Conservation (phyloP, 2,329 filamentous ascomycete genomes). For the Epichloe baconii region DNA sequence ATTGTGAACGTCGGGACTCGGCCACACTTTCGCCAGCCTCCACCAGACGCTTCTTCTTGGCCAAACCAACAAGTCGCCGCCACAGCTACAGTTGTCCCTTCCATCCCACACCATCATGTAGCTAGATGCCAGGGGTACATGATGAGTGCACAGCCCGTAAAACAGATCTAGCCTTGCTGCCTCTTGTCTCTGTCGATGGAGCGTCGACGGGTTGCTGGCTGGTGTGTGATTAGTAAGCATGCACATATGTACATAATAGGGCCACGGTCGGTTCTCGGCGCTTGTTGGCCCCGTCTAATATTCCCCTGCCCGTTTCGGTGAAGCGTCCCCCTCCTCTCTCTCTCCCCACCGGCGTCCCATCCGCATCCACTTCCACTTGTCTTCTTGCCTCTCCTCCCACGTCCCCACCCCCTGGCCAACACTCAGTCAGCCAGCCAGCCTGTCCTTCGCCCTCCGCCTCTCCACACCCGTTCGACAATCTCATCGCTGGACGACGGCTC, state of each 20-base stretch:
- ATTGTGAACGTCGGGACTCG: neutral
- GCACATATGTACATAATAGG: neutral
- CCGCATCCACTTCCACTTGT: neutral
- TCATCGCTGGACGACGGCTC: constrained; percentile 15
- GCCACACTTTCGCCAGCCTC: neutral
- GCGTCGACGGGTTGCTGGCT: no score
- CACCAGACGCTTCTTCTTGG: no score
- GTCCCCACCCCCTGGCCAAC: neutral
- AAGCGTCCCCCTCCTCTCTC: neutral
- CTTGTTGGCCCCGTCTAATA: neutral
- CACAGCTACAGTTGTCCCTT: no score
- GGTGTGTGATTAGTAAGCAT: no score
- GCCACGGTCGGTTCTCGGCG: neutral
- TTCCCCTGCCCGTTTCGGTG: neutral
- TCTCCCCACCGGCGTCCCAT: neutral
- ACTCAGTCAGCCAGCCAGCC: constrained; percentile 6
- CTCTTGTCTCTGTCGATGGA: no score
- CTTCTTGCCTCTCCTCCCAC: neutral
- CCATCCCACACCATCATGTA: no score
- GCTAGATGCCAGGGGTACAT: no score
- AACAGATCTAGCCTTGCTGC: no score
- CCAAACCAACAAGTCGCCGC: no score
- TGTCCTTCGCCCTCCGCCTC: constrained; percentile 20
- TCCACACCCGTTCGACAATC: constrained; percentile 17
- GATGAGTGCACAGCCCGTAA: no score